A percentile compares a stretch with the other conserved stretches of the same genome.
Conservation (phyloP, 2,329 filamentous ascomycete genomes). For the Diaporthe sp. region DNA sequence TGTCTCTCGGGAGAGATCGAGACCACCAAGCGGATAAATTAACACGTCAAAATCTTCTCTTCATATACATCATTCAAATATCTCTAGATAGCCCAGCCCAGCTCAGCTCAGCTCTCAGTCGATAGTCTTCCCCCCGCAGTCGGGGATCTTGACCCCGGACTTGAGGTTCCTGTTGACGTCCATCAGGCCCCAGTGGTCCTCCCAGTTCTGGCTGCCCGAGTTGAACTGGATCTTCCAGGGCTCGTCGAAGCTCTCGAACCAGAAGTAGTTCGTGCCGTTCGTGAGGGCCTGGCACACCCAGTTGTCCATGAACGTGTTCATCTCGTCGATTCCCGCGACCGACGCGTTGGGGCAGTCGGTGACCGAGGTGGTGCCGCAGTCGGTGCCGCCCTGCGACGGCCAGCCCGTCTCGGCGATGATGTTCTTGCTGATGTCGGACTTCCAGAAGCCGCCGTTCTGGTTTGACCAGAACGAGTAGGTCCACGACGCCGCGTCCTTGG, state of each 20-base stretch:
- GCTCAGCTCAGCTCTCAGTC: background rate
- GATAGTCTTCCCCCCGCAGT: constrained; percentile 82
- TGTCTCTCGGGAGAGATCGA: background rate
- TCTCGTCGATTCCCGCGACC: constrained; percentile 80
- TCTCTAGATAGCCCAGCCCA: no score
- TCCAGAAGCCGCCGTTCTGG: constrained; percentile 74
- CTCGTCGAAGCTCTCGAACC: constrained; percentile 98
- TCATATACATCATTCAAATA: constrained; percentile 3
- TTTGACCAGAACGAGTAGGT: constrained; percentile 84
- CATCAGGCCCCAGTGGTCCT: constrained; percentile 96
- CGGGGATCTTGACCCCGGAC: constrained; percentile 83
- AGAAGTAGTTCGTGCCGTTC: constrained; percentile 94
- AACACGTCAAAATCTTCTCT: background rate
- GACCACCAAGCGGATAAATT: background rate
- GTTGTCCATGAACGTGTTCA: constrained; percentile 87
- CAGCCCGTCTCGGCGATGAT: constrained; percentile 93
- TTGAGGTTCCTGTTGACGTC: constrained; percentile 88
- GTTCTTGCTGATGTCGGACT: constrained; percentile 71
- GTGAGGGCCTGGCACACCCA: constrained; percentile 85
- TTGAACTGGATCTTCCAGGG: constrained; percentile 91
- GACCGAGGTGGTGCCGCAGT: constrained; percentile 70
- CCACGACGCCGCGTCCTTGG: constrained; percentile 78
- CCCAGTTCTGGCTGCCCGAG: constrained; percentile 77
- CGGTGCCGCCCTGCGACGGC: constrained; percentile 84
- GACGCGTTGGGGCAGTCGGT: constrained; percentile 71